Evolutionary conservation across 768 basidiomycete genomes (phyloP), one percentile per base, ranked within the genome.

Genomic region (Xerocomellus dryophilus): DNA sequence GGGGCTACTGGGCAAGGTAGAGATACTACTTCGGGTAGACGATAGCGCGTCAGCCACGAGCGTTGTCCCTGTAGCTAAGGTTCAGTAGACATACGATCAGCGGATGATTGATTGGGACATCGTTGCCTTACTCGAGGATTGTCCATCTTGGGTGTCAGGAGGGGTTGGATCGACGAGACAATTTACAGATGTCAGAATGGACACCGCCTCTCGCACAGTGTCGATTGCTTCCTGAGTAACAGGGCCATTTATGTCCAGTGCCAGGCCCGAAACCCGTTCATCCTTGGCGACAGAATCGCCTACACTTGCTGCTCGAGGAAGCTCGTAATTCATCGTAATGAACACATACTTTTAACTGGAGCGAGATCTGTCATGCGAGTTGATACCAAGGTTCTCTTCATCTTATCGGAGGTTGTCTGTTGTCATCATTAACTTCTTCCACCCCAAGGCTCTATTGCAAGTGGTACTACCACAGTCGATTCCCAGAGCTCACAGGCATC

Each of bases 401-500:
- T 27, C 7, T 4, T 31, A 2, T 60, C 49, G 12, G 57, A 59
- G 1, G 45, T 60, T 5, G 58, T 36, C 57, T 50, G 9, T 3
- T 1, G 11, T 35, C 20, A 14, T 15, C 8, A 34, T 53, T 3
- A 56, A 45, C 29, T 31, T 21, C 17, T 1, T 29, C 9, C 14
- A 31, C 8, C 23, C 12, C 21, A 2, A n/a, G n/a, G n/a, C n/a
- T n/a, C 12, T 34, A 27, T 31, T 20, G 25, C 6, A 41, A 14
- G 7, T 3, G 6, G 25, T 41, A 50, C 17, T 20, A 47, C 57
- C 50, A 0, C n/a, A 0, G 50, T 46, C 5, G 57, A 53, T 14
- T 6, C 3, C 47, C 43, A 59, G n/a, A 59, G 51, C 6, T 42
- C 40, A 2, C 15, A 0, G 1, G 58, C 4, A 34, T 38, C 1